Evolutionary conservation across 768 basidiomycete genomes (phyloP), one percentile per base, ranked within the genome.

Genomic region (Leccinum aurantiacum): DNA sequence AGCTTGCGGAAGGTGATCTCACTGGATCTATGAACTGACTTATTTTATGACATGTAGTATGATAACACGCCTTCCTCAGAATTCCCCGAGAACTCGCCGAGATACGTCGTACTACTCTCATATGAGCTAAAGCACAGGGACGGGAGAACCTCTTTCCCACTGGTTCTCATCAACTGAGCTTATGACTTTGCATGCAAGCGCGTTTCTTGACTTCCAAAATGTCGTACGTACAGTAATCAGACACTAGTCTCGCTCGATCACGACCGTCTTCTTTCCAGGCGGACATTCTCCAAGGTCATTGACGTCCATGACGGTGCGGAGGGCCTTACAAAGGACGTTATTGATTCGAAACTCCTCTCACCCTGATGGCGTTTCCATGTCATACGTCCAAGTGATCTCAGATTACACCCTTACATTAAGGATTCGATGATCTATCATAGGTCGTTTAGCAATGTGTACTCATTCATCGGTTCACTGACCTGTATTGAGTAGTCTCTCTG

Each of bases 131-230:
- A 80, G 54, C 91, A 95, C 71, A 71, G 71, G 7, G 94, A 96
- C 67, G 94, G 93, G 3, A 80, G 95, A 51, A 90, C 80, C 60
- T 93, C 91, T 1, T 91, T 88, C 65, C 94, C 94, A 2, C 78
- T 97, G 11, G 86, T 92, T 13, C 79, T 96, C 53, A 77, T 97
- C 72, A 95, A 95, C 77, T 97, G 94, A 85, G 27, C 77, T 92
- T 65, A 77, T 84, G 60, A 92, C 93, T 5, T 79, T 96, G 6
- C 90, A 97, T 66, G 93, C 93, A 3, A 93, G 90, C 63, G 89
- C 88, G 35, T 77, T 91, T 46, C 69, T 91, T 55, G 83, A 88
- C 63, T 95, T 97, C 75, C 90, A 95, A 71, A 80, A 77, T 47
- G 85, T 85, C 56, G 94, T 91, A 65, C 72, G 87, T 77, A 37